Evolutionary conservation across 2,329 filamentous ascomycete genomes (phyloP).

Genomic region (Zasmidium angulare): DNA sequence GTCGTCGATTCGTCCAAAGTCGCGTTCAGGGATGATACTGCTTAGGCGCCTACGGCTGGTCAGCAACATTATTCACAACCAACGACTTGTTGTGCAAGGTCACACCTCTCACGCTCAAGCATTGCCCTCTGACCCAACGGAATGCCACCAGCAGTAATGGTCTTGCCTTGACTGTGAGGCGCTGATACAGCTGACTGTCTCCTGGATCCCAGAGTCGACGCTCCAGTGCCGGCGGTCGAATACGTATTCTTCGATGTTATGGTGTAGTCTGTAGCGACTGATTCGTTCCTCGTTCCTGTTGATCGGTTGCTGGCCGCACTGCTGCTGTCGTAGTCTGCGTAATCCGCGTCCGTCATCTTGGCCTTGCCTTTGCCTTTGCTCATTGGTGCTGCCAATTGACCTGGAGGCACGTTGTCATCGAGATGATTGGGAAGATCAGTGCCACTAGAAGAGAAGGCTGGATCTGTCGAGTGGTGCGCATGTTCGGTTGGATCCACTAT

Average conservation of each 20-base stretch:
- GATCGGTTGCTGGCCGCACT: slow-evolving; percentile 6
- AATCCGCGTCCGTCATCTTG: slow-evolving; percentile 1
- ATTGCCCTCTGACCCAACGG: background rate
- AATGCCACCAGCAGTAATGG: slow-evolving; percentile 7
- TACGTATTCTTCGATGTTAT: slow-evolving; percentile 1
- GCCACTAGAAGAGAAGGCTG: background rate
- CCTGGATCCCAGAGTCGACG: slow-evolving; percentile 3
- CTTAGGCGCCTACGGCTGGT: background rate
- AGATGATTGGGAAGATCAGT: slow-evolving; percentile 4
- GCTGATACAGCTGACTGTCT: background rate
- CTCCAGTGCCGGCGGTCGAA: slow-evolving; percentile 6
- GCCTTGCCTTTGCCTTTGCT: slow-evolving; percentile 12
- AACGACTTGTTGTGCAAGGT: too few relatives aligned
- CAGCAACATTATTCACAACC: too few relatives aligned
- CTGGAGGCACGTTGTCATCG: slow-evolving; percentile 6
- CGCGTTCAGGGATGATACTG: background rate
- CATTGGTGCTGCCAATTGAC: background rate
- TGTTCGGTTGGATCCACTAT: slow-evolving; percentile 1
- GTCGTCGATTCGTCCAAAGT: background rate
- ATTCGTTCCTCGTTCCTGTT: slow-evolving; percentile 4
- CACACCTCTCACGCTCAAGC: slow-evolving; percentile 1
- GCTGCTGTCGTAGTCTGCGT: slow-evolving; percentile 2
- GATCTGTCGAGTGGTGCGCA: background rate
- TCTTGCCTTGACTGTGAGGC: background rate
- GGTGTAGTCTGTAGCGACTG: slow-evolving; percentile 6